Conservation (phyloP, 495 filamentous ascomycete genomes). For the Evernia prunastri region DNA sequence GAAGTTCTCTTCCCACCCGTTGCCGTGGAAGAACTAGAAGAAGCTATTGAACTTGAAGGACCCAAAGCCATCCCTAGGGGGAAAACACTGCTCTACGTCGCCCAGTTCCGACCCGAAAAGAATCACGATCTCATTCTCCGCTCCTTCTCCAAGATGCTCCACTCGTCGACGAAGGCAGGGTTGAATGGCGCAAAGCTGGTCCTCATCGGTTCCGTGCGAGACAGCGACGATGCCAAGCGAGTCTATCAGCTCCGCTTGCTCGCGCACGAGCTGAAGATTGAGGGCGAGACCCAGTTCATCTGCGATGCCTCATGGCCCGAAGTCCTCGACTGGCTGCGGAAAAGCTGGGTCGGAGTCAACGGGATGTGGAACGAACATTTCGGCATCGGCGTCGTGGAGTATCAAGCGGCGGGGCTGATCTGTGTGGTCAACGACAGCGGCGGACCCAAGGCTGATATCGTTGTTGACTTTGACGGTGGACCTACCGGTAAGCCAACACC, state of each 20-base stretch:
- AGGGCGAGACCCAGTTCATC: slow-evolving; percentile 76
- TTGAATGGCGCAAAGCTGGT: slow-evolving; percentile 56
- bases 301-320: slow-evolving; percentile 83
- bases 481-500: slow-evolving; percentile 52
- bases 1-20: slow-evolving; percentile 85
- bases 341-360: slow-evolving; percentile 78
- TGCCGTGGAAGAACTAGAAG: slow-evolving; percentile 73
- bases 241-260: slow-evolving; percentile 88
- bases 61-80: slow-evolving; percentile 61
- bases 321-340: slow-evolving; percentile 68
- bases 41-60: slow-evolving; percentile 58
- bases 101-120: slow-evolving; percentile 96
- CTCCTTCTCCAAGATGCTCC: slow-evolving; percentile 69
- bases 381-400: slow-evolving; percentile 96
- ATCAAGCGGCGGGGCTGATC: slow-evolving; percentile 90
- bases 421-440: slow-evolving; percentile 87
- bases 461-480: slow-evolving; percentile 66
- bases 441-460: slow-evolving; percentile 89
- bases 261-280: slow-evolving; percentile 79
- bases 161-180: slow-evolving; percentile 16
- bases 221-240: slow-evolving; percentile 70
- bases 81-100: slow-evolving; percentile 77
- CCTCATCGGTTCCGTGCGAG: slow-evolving; percentile 81
- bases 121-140: slow-evolving; percentile 81
- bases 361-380: slow-evolving; percentile 99